These are phyloP conservation scores for Tulasnella sp. DNA, from an alignment of 768 basidiomycete species.

Conservation along the genomic window DNA sequence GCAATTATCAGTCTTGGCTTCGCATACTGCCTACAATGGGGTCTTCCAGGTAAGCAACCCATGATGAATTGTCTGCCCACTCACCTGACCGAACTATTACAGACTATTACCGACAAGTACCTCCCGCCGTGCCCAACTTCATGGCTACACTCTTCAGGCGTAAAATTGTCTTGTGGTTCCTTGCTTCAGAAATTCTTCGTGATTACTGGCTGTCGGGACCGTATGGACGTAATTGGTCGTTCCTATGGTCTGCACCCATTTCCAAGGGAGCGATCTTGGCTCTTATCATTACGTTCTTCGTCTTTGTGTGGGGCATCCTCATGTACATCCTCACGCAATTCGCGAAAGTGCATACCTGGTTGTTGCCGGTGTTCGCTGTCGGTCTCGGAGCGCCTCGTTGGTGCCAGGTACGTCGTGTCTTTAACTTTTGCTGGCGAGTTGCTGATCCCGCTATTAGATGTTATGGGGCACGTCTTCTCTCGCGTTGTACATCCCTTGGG, in stretches of 20 bases:
- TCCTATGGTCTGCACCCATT: slow-evolving; percentile 85
- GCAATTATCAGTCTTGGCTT: slow-evolving; percentile 74
- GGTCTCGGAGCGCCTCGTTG: slow-evolving; percentile 92
- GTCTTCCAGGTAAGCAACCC: slow-evolving; percentile 70
- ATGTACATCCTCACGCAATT: slow-evolving; percentile 77
- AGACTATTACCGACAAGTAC: slow-evolving; percentile 91
- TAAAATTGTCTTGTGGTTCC: slow-evolving; percentile 91
- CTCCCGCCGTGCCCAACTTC: slow-evolving; percentile 94
- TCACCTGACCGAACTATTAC: slow-evolving; percentile 33
- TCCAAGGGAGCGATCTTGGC: slow-evolving; percentile 82
- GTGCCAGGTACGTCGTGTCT: slow-evolving; percentile 73
- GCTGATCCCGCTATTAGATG: slow-evolving; percentile 54
- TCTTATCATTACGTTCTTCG: slow-evolving; percentile 81
- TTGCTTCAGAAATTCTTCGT: slow-evolving; percentile 88
- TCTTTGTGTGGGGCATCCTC: slow-evolving; percentile 81
- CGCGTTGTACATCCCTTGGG: slow-evolving; percentile 93
- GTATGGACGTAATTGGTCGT: slow-evolving; percentile 93
- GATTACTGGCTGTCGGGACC: slow-evolving; percentile 93
- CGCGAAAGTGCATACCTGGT: slow-evolving; percentile 94
- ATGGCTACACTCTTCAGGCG: slow-evolving; percentile 84
- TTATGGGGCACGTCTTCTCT: slow-evolving; percentile 95
- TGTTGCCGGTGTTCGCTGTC: slow-evolving; percentile 92
- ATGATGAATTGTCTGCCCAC: slow-evolving; percentile 2
- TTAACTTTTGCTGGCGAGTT: not conserved
- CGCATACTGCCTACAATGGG: slow-evolving; percentile 80